A percentile compares a stretch with the other conserved stretches of the same genome.
Evolutionary conservation across 768 basidiomycete species (phyloP).

Genomic region (Trametes gibbosa): DNA sequence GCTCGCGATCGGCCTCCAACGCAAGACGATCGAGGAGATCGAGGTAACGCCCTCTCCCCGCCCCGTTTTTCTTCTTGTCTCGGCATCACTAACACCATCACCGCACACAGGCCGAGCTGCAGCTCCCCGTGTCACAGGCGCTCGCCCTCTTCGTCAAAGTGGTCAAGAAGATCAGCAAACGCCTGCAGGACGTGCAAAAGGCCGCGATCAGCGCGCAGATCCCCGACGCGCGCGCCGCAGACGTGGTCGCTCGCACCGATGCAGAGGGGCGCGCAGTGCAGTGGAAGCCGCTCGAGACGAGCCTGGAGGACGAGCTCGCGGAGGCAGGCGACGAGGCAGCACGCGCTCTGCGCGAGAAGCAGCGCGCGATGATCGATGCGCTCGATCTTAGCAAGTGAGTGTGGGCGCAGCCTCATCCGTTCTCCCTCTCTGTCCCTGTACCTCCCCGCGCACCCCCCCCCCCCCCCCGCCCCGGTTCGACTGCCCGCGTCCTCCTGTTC

Average conservation of each 20-base stretch:
- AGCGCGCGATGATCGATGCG: constrained; percentile 83
- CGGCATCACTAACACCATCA: background rate
- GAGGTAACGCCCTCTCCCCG: constrained; percentile 50
- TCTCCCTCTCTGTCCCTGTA: background rate
- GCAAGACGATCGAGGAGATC: constrained; percentile 85
- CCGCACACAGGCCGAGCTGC: constrained; percentile 62
- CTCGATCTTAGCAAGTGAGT: constrained; percentile 87
- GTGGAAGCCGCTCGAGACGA: constrained; percentile 30
- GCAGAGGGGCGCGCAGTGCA: constrained; percentile 15
- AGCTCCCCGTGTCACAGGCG: constrained; percentile 80
- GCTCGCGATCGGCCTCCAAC: constrained; percentile 84
- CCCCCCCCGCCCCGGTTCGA: no score
- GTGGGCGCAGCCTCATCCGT: background rate
- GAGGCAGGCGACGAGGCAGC: constrained; percentile 74
- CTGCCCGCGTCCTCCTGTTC: no score
- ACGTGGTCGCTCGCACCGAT: constrained; percentile 17
- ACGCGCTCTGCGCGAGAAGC: constrained; percentile 55
- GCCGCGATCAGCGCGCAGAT: constrained; percentile 67
- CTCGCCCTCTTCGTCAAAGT: constrained; percentile 92
- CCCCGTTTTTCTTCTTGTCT: background rate
- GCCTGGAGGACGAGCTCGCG: constrained; percentile 32
- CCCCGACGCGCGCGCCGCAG: constrained; percentile 39
- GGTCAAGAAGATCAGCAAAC: constrained; percentile 78
- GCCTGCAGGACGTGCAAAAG: constrained; percentile 76
- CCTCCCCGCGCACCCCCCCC: no score